Percentiles rank a stretch among this genome's conserved stretches.
These are phyloP conservation scores for Rhodotorula sp. DNA, from an alignment of 1,284 basidiomycete genomes.

Conservation along the genomic window DNA sequence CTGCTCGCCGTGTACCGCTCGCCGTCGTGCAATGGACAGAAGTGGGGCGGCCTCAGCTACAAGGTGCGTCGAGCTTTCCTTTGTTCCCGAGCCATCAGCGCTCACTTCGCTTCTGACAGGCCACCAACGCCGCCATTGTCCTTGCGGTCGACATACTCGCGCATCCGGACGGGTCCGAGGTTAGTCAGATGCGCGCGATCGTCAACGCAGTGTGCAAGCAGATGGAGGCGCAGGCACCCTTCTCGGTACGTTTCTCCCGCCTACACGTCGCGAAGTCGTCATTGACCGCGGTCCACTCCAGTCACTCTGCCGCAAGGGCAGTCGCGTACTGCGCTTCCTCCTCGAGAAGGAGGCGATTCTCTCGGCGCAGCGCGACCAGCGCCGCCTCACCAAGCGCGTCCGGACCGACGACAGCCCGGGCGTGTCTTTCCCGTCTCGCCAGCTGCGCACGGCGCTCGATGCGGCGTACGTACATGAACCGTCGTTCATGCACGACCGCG, in stretches of 20 bases:
- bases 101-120: neutral
- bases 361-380: constrained; percentile 17
- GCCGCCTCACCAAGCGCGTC: constrained; percentile 14
- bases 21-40: constrained; percentile 15
- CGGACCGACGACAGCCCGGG: neutral
- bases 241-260: constrained; percentile 9
- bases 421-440: constrained; percentile 15
- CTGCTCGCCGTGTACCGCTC: constrained; percentile 37
- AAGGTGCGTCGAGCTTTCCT: constrained; percentile 6
- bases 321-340: constrained; percentile 26
- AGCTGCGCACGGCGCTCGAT: constrained; percentile 17
- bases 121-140: constrained; percentile 25
- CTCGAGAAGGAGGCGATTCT: constrained; percentile 30
- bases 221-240: constrained; percentile 21
- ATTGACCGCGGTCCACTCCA: neutral
- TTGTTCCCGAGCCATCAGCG: neutral
- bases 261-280: neutral
- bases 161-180: constrained; percentile 34
- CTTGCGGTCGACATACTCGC: constrained; percentile 34
- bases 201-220: constrained; percentile 24
- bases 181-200: constrained; percentile 20
- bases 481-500: constrained; percentile 21
- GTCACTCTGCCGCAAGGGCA: constrained; percentile 32
- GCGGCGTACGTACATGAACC: neutral
- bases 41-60: constrained; percentile 28